These are phyloP conservation scores for Starmerella lactis-condensi DNA, from an alignment of 805 yeast species.

Conservation along the genomic window DNA sequence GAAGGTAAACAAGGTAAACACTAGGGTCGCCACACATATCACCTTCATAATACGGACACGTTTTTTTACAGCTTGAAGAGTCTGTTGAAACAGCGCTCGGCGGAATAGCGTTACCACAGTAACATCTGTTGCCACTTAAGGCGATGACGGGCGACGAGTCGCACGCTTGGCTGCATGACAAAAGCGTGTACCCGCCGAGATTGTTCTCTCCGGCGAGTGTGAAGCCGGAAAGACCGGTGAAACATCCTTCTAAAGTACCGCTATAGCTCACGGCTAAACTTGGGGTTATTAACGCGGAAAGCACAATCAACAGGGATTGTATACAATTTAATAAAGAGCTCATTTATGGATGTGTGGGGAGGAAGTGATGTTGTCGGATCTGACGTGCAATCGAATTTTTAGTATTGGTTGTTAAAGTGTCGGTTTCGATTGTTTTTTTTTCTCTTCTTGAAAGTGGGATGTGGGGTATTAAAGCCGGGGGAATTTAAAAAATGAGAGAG, in stretches of 20 bases:
- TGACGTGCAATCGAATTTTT: too few relatives aligned
- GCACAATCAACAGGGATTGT: neutral
- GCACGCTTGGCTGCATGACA: conserved; percentile 25
- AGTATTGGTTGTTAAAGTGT: too few relatives aligned
- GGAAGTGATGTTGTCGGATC: too few relatives aligned
- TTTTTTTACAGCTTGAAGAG: conserved; percentile 25
- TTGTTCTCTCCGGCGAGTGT: conserved; percentile 31
- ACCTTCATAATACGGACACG: conserved; percentile 44
- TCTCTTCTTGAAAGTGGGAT: too few relatives aligned
- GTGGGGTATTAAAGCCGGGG: too few relatives aligned
- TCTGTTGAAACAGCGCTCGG: conserved; percentile 21
- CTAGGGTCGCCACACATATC: conserved; percentile 49
- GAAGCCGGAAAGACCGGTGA: conserved; percentile 24
- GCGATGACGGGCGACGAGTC: conserved; percentile 31
- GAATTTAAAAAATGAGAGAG: too few relatives aligned
- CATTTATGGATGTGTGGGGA: too few relatives aligned
- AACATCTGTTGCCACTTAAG: conserved; percentile 35
- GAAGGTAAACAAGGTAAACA: conserved; percentile 23
- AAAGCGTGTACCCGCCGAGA: conserved; percentile 31
- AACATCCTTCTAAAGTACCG: conserved; percentile 25
- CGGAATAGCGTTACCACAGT: conserved; percentile 39
- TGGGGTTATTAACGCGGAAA: neutral
- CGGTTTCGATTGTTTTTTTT: too few relatives aligned
- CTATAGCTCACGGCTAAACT: conserved; percentile 5
- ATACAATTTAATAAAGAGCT: neutral